Evolutionary conservation across 2,329 filamentous ascomycete species (phyloP), one percentile per base, ranked within the genome.

Genomic region (Botrytis paeoniae): DNA sequence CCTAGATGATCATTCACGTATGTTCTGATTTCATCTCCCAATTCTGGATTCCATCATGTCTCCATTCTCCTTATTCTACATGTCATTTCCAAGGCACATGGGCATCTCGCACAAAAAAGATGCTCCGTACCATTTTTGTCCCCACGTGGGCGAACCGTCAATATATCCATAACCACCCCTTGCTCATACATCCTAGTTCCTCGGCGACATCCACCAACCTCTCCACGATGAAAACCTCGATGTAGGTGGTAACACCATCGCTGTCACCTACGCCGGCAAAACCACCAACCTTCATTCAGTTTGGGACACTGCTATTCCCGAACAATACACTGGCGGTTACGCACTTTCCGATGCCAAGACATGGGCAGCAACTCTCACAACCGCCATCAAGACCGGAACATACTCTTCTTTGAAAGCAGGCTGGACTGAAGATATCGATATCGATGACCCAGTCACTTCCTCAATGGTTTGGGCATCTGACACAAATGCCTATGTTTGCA

Each of bases 181-280:
- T 41, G 51, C 59, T 63, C 69, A 63, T 35, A 18, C 91, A 73
- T 81, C 90, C 62, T 75, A 78, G 76, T 78, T 79, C 69, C 39
- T 79, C 22, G 89, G 89, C 73, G 91, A 92, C 80, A 87, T 92
- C 74, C 89, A 92, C 80, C 89, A 92, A 82, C 90, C 90, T 35
- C 83, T 92, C 73, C 90, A 92, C 80, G 88, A 88, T 72, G 90
- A 92, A 81, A 85, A 91, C 73, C 87, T 91, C 16, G 85, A 86
- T 2, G 83, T 87, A 54, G 92, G 92, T 70, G 92, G 92, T 0
- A 94, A 94, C 77, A 86, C 86, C 25, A 91, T 93, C 76, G 80
- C 85, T 20, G 91, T 93, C 4, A 84, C 83, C 14, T 93, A 89
- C 82, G 84, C 89, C 39, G 86, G 85, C 4, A 81, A 83, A 25